Conservation (phyloP, 352 stramenopile genomes). For the Aphanomyces euteiches region DNA sequence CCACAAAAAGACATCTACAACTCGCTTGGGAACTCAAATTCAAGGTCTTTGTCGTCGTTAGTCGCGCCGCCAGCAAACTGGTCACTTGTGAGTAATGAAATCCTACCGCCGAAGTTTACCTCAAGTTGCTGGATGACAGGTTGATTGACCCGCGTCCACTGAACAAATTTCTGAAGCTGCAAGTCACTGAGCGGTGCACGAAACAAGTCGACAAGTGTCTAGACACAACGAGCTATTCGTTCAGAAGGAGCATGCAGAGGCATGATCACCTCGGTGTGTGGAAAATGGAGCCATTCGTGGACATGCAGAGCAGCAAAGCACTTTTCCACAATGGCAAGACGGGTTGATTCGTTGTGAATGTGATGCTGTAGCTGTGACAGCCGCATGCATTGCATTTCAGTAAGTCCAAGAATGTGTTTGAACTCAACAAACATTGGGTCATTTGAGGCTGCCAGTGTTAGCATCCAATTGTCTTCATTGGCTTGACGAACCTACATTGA, state of each 20-base stretch:
- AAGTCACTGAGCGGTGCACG: slow-evolving; percentile 72
- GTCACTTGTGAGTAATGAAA: neutral
- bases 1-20: slow-evolving; percentile 43
- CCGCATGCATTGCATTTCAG: slow-evolving; percentile 59
- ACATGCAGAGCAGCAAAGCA: slow-evolving; percentile 77
- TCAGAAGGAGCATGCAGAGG: slow-evolving; percentile 2
- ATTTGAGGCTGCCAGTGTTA: slow-evolving; percentile 43
- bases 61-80: slow-evolving; percentile 47
- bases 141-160: slow-evolving; percentile 71
- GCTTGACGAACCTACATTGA: slow-evolving; percentile 62
- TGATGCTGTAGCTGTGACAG: slow-evolving; percentile 45
- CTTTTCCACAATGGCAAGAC: slow-evolving; percentile 80
- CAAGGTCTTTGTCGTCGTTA: slow-evolving; percentile 36
- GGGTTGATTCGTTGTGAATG: slow-evolving; percentile 61
- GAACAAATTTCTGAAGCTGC: slow-evolving; percentile 81
- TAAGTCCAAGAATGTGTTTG: slow-evolving; percentile 58
- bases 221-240: neutral
- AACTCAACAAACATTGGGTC: slow-evolving; percentile 44
- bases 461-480: slow-evolving; percentile 78
- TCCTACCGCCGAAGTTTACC: slow-evolving; percentile 34
- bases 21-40: slow-evolving; percentile 58
- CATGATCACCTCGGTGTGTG: slow-evolving; percentile 63
- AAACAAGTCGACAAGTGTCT: slow-evolving; percentile 72
- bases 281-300: slow-evolving; percentile 84
- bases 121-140: slow-evolving; percentile 68